Conservation (phyloP, 2,329 filamentous ascomycete genomes). For the Diaporthe sp. region DNA sequence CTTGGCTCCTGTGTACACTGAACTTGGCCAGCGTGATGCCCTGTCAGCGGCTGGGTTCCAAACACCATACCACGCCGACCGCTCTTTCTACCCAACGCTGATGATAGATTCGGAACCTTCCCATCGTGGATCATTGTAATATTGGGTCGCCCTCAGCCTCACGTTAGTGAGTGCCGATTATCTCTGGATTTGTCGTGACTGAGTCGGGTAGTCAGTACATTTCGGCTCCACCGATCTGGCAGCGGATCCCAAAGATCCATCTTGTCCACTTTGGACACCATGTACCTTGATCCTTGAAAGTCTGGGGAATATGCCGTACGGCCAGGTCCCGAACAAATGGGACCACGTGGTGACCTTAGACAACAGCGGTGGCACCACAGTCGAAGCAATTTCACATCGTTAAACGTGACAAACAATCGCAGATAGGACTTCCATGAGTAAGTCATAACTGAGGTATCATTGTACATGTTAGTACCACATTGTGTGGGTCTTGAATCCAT, state of each 20-base stretch:
- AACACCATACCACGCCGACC: not conserved
- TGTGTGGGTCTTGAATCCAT: not conserved
- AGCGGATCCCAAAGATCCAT: not conserved
- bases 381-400: not conserved
- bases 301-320: not conserved
- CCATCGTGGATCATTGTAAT: not conserved
- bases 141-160: not conserved
- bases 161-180: not conserved
- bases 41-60: not conserved
- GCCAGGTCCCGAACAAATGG: not conserved
- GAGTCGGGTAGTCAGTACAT: not conserved
- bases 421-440: not conserved
- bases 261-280: not conserved
- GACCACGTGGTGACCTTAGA: not conserved
- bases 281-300: not conserved
- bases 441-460: not conserved
- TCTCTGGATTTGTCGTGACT: not conserved
- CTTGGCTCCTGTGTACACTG: not conserved
- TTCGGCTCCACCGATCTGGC: slow-evolving; percentile 10
- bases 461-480: not conserved
- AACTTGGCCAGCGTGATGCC: not conserved
- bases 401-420: too few relatives aligned
- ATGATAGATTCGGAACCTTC: not conserved
- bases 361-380: not conserved
- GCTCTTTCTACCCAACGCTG: not conserved